Base-by-base conservation (phyloP, 805 yeast species). In the Ogataea paraovalis region DNA sequence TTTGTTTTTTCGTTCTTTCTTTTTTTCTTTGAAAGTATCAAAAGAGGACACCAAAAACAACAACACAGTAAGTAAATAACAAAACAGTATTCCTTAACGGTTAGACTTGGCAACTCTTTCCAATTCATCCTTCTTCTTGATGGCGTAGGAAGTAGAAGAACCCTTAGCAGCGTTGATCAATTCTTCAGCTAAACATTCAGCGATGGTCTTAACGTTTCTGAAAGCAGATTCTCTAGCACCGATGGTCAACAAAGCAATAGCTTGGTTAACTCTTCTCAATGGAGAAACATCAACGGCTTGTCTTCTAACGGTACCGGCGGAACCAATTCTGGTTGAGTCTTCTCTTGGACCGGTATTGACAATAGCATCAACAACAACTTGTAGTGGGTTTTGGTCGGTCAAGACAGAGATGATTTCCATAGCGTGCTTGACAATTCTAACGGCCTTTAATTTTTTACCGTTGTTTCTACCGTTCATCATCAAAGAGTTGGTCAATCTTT, bases 391-490 rank as follows among this genome's bases (percentile, higher is more conserved):
- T 78, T 85, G 95, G 77, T 92, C 99, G 67, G 99, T 90, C 73
- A 95, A 84, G 64, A 94, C 91, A 83, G 85, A 74, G 78, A 94
- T 84, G 83, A 94, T 94, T 78, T 94, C 99, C 73, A 94, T 80
- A 67, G 99, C 92, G 85, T 94, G 99, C 84, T 95, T 88, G 76
- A 94, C 90, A 75, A 94, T 94, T 87, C 98, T 91, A 67, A 94
- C 98, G 68, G 99, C 99, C 87, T 92, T 91, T 77, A 95, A 88
- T 83, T 94, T 94, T 86, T 94, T 94, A 85, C 99, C 99, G 87
- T 95, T 94, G 95, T 94, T 94, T 84, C 98, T 92, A 83, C 99
- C 99, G 87, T 94, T 91, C 99, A 94, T 94, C 99, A 94, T 94
- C 74, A 94, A 83, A 60, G 99, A 87, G 92, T 94, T 92, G 79